Evolutionary conservation across 2,329 filamentous ascomycete genomes (phyloP).

Genomic region (Ilyonectria destructans): DNA sequence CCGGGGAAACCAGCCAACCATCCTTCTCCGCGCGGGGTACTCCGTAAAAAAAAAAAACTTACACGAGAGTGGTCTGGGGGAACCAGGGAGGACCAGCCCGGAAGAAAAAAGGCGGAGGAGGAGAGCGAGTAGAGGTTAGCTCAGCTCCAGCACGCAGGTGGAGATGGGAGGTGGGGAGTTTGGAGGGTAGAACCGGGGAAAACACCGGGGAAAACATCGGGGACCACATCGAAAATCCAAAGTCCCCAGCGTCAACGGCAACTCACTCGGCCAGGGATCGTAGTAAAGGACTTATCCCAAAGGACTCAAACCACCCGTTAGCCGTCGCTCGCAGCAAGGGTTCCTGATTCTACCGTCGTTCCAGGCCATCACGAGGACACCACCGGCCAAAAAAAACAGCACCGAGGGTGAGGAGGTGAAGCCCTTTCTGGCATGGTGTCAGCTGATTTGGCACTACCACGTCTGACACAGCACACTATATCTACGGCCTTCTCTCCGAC

Average conservation of each 20-base stretch:
- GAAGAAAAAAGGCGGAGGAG: slow-evolving; percentile 13
- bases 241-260: not conserved
- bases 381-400: not conserved
- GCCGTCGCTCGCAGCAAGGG: not conserved
- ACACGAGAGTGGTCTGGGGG: slow-evolving; percentile 25
- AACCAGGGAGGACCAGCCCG: slow-evolving; percentile 2
- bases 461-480: not conserved
- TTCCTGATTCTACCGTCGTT: slow-evolving; percentile 10
- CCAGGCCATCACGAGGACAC: slow-evolving; percentile 10
- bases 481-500: slow-evolving; percentile 27
- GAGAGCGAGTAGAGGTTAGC: slow-evolving; percentile 5
- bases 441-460: slow-evolving; percentile 13
- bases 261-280: slow-evolving; percentile 1
- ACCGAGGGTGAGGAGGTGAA: slow-evolving; percentile 6
- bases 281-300: slow-evolving; percentile 21
- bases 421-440: slow-evolving; percentile 22
- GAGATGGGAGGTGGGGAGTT: slow-evolving; percentile 8
- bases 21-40: slow-evolving; percentile 28
- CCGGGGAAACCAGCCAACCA: slow-evolving; percentile 16
- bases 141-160: slow-evolving; percentile 12
- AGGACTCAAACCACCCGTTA: not conserved
- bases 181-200: not conserved
- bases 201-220: too few species aligned
- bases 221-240: not conserved
- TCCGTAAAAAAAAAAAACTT: slow-evolving; percentile 16